Base-by-base conservation (phyloP, 345 rosid genomes). In the Salix suchowensis region DNA sequence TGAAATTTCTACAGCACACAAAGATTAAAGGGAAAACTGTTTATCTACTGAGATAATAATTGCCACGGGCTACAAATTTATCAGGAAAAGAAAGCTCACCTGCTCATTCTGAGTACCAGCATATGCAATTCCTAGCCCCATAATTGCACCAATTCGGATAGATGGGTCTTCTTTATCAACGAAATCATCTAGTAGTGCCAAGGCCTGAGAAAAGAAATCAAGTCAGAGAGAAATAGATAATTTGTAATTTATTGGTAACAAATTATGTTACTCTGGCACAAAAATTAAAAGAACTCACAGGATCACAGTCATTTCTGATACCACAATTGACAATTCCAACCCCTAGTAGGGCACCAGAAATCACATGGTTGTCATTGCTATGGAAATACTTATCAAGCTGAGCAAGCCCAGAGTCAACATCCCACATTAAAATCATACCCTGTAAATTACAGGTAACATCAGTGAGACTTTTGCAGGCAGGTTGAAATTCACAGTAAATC, bases 341-440 rank as follows among this genome's bases (percentile, higher is more conserved):
- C 68, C 97, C 99, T 61, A 96, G 83, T 65, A 94, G 74, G 44
- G 99, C 99, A 81, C 98, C 97, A 73, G 97, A 90, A 77, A 90
- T 88, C 26, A 94, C 88, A 60, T 95, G 89, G 81, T 82, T 94
- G 79, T 96, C 98, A 62, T 77, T 89, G 79, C 89, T 87, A 70
- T 96, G 97, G 77, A 96, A 88, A 82, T 91, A 96, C 79, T 96
- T 96, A 72, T 93, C 99, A 67, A 93, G 82, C 82, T 91, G 98
- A 71, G 98, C 74, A 61, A 96, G 97, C 74, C 99, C 97, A 77
- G 91, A 74, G 83, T 93, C 97, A 26, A 96, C 94, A 80, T 96
- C 99, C 97, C 98, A 96, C 72, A 90, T 85, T 61, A 87, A 83
- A 84, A 93, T 93, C 98, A 91, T 92, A 65, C 99, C 99, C 97